Conservation (phyloP, 441 rosid species). For the Gossypium davidsonii region DNA sequence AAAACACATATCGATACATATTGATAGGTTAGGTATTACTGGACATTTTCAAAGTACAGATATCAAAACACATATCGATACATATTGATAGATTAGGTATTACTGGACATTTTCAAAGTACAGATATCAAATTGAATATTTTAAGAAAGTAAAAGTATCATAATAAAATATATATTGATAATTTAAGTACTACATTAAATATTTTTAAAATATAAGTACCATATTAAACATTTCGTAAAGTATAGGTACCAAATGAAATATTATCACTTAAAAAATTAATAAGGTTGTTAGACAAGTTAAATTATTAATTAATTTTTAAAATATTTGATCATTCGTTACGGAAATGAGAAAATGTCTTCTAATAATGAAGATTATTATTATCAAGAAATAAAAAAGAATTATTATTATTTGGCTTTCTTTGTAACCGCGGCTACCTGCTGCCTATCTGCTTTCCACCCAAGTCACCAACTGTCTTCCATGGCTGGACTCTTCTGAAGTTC, state of each 20-base stretch:
- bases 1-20: no score
- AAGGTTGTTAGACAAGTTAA: not conserved
- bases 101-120: no score
- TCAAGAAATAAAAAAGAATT: not conserved
- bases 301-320: not conserved
- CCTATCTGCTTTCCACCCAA: not conserved
- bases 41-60: not conserved
- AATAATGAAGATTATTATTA: not conserved
- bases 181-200: no score
- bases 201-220: no score
- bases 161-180: no score
- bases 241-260: not conserved
- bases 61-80: no score
- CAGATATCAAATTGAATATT: no score
- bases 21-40: no score
- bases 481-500: slow-evolving; percentile 6
- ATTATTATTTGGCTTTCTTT: not conserved
- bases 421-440: not conserved
- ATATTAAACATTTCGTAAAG: no score
- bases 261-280: no score
- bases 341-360: not conserved
- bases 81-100: no score
- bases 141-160: no score
- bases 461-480: slow-evolving; percentile 4
- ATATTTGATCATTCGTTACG: not conserved